These are phyloP conservation scores for Plantago major DNA, from an alignment of 257 asterid genomes.

Conservation along the genomic window DNA sequence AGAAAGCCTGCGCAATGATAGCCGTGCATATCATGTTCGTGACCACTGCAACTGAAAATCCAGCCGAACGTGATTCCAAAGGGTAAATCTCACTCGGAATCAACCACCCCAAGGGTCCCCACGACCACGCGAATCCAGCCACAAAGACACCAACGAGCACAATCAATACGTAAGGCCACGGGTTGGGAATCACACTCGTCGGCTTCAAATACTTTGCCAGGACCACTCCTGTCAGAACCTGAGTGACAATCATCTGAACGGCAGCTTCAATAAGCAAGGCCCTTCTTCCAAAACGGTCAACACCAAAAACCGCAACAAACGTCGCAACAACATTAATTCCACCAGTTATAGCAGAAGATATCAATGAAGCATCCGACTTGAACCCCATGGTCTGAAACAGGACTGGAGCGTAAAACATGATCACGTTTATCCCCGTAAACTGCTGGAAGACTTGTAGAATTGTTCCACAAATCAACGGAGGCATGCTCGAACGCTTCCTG, in stretches of 20 bases:
- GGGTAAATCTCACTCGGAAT: not conserved
- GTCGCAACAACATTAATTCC: not conserved
- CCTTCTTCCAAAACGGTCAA: not conserved
- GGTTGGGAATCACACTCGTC: not conserved
- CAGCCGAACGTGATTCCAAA: not conserved
- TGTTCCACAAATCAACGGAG: constrained; percentile 12
- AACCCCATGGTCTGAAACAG: constrained; percentile 13
- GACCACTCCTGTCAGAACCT: not conserved
- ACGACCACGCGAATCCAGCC: not conserved
- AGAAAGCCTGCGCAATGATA: not conserved
- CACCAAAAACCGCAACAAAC: not conserved
- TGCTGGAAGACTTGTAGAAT: constrained; percentile 21
- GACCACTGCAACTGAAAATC: not conserved
- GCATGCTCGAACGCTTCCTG: constrained; percentile 8
- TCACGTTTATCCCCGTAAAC: constrained; percentile 25
- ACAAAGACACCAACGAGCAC: not conserved
- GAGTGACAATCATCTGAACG: not conserved
- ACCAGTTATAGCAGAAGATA: not conserved
- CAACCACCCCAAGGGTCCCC: not conserved
- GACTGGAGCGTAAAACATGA: constrained; percentile 24
- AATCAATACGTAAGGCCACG: not conserved
- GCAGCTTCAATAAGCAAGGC: not conserved
- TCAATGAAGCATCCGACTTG: not conserved
- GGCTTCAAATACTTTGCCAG: not conserved
- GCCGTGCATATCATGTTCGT: not conserved